Evolutionary conservation across 306 rosid species (phyloP), one percentile per base, ranked within the genome.

Genomic region (Macrotyloma uniflorum): DNA sequence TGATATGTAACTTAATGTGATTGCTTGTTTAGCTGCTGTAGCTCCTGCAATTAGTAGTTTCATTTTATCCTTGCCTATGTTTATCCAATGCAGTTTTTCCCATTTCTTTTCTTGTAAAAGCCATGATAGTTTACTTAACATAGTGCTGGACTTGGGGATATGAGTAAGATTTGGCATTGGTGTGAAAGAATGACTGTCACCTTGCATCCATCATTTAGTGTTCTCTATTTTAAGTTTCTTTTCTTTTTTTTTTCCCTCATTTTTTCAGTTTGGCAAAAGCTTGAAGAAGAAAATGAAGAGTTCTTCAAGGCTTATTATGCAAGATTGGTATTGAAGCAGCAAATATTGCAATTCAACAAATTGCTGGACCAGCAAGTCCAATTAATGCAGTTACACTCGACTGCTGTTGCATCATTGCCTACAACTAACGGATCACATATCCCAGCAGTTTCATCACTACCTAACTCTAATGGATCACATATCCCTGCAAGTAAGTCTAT

Each of bases 201-300:
- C 14, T 83, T 73, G 64, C 16, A 42, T 45, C 59, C 22, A 67
- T 45, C 47, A 47, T 58, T 20, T 28, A 20, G 54, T 35, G 28
- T 76, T 57, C 20, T 78, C 47, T 67, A n/a, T 43, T 26, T 33
- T 63, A 32, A 68, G 45, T 28, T 79, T 49, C 63, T 53, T 18
- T 76, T 58, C 36, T n/a, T 53, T 63, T 55, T 22, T n/a, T n/a
- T 59, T 63, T 75, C 63, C 26, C 8, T 16, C 33, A 84, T 77
- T 32, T 65, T 85, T 78, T 63, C 93, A 95, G 98, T 95, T 80
- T 95, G 98, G 98, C 96, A 90, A 87, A 92, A 85, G 87, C 98
- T 95, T 57, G 93, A 95, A 85, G 96, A 92, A 80, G 96, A 95
- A 82, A 95, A 95, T 85, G 90, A 78, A 65, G 97, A 95, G 26